Percentiles rank a stretch among this genome's conserved stretches.
Conservation (phyloP, 768 basidiomycete genomes). For the Leccinum olivaceopallidum region DNA sequence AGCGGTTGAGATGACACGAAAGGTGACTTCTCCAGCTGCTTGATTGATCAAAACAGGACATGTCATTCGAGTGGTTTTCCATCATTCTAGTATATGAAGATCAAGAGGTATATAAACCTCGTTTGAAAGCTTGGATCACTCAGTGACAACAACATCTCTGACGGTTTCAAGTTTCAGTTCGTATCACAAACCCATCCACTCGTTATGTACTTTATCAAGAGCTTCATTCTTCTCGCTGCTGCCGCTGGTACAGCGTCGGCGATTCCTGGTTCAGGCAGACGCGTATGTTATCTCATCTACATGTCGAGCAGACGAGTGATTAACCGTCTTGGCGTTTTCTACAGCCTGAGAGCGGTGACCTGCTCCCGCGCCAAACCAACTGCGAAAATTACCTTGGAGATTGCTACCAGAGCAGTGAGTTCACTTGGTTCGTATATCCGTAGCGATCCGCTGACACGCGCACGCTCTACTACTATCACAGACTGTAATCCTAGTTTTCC, state of each 20-base stretch:
- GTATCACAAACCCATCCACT: background rate
- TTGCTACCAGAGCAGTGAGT: background rate
- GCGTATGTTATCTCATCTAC: background rate
- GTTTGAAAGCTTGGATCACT: background rate
- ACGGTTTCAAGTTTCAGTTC: background rate
- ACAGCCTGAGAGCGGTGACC: background rate
- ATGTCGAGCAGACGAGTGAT: background rate
- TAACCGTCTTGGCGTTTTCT: background rate
- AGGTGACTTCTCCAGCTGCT: no score
- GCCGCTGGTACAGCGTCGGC: background rate
- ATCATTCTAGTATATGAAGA: background rate
- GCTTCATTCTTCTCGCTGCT: background rate
- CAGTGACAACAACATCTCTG: background rate
- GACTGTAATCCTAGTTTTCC: background rate
- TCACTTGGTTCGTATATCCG: background rate
- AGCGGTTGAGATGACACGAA: no score
- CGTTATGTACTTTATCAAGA: conserved; percentile 1
- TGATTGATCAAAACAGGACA: no score
- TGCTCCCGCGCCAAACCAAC: background rate
- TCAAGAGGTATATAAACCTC: background rate
- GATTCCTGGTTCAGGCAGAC: background rate
- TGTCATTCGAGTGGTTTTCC: background rate
- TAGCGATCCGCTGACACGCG: background rate
- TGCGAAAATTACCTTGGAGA: background rate
- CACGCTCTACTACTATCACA: background rate